phyloP scores from a whole-genome alignment of 352 stramenopile genomes.

The Phytophthora ohioensis region DNA sequence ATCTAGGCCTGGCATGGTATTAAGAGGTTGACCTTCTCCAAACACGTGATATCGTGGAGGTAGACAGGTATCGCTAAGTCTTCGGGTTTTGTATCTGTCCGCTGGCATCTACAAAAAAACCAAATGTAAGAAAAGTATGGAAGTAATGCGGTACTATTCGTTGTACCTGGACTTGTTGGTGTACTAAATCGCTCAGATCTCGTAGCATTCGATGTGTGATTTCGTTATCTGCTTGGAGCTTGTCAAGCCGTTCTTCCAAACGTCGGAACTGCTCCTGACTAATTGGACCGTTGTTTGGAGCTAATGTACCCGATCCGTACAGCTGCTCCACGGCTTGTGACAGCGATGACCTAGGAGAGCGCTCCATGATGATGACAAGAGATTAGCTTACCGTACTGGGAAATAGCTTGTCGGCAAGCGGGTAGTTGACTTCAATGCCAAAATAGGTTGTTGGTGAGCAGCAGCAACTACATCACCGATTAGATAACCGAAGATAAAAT shows the following conservation, averaged over 20 bases:
- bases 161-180: constrained; percentile 15
- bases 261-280: constrained; percentile 3
- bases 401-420: not conserved
- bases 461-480: too few relatives aligned
- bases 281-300: constrained; percentile 8
- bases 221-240: constrained; percentile 17
- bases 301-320: constrained; percentile 1
- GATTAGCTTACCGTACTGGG: not conserved
- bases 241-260: constrained; percentile 17
- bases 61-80: constrained; percentile 5
- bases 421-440: not conserved
- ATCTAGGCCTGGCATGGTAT: constrained; percentile 1
- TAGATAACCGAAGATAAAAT: too few relatives aligned
- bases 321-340: constrained; percentile 1
- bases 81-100: not conserved
- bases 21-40: not conserved
- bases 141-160: too few relatives aligned
- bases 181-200: constrained; percentile 15
- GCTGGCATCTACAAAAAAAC: not conserved
- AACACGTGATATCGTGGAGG: constrained; percentile 4
- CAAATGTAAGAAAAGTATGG: too few relatives aligned
- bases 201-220: constrained; percentile 16
- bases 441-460: not conserved
- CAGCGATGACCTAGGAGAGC: not conserved
- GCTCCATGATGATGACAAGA: constrained; percentile 1